These are phyloP conservation scores for Rosa multiflora DNA, from an alignment of 306 rosid species.

Conservation along the genomic window DNA sequence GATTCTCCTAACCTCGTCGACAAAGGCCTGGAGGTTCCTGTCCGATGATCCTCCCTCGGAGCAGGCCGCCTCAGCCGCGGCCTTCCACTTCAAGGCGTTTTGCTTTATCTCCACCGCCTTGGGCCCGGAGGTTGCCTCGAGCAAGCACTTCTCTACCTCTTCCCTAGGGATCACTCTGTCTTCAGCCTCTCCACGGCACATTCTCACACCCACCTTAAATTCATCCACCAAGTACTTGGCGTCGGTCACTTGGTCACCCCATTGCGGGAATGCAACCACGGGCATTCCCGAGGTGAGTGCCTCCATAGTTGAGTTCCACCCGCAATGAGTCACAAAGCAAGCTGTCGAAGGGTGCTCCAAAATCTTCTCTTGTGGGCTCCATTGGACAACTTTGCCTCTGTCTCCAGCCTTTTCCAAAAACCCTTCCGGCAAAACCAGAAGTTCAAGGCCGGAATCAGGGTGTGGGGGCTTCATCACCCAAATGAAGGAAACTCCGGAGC, in stretches of 20 bases:
- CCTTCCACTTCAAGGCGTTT: constrained; percentile 40
- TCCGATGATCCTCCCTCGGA: constrained; percentile 50
- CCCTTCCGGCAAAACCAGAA: constrained; percentile 46
- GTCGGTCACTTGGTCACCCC: constrained; percentile 81
- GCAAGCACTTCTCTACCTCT: constrained; percentile 36
- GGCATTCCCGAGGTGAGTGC: constrained; percentile 58
- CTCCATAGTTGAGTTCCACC: constrained; percentile 79
- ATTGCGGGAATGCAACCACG: constrained; percentile 62
- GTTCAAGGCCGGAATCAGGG: neutral
- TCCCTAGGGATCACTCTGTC: constrained; percentile 31
- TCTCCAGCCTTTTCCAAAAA: constrained; percentile 41
- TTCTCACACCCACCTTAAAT: constrained; percentile 32
- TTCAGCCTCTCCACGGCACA: constrained; percentile 39
- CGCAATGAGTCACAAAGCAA: constrained; percentile 71
- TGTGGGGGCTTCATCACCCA: constrained; percentile 61
- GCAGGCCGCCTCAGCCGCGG: constrained; percentile 30
- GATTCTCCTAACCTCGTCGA: constrained; percentile 32
- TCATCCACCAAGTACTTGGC: constrained; percentile 64
- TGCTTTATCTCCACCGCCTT: constrained; percentile 26
- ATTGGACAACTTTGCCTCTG: constrained; percentile 52
- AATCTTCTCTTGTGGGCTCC: constrained; percentile 71
- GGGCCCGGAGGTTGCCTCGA: constrained; percentile 40
- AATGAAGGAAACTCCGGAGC: constrained; percentile 44
- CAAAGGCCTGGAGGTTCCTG: constrained; percentile 38
- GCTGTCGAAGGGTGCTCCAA: constrained; percentile 54